phyloP scores from a whole-genome alignment of 805 yeast genomes.

The Komagataella pseudopastoris region DNA sequence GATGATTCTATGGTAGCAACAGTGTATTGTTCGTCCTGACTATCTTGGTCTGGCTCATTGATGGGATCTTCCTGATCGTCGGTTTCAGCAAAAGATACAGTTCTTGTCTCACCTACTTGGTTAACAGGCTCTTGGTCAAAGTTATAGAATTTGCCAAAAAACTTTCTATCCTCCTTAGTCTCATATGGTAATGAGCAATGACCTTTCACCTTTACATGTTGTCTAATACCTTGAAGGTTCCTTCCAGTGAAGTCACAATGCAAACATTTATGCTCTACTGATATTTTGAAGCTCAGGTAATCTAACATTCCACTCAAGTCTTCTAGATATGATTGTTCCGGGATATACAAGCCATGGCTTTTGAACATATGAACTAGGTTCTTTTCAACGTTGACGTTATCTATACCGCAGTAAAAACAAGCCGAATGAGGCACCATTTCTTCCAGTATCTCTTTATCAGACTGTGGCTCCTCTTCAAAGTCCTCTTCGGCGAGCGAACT shows the following conservation, averaged over 20 bases:
- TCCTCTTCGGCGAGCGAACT: slow-evolving; percentile 3
- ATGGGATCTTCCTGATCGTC: slow-evolving; percentile 8
- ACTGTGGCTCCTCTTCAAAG: slow-evolving; percentile 6
- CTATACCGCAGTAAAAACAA: slow-evolving; percentile 36
- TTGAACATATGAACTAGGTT: slow-evolving; percentile 26
- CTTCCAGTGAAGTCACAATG: slow-evolving; percentile 30
- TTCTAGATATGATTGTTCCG: slow-evolving; percentile 23
- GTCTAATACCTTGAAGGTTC: slow-evolving; percentile 26
- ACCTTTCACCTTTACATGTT: slow-evolving; percentile 28
- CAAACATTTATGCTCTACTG: slow-evolving; percentile 27
- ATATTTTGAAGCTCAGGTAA: slow-evolving; percentile 20
- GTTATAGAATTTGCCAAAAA: slow-evolving; percentile 24
- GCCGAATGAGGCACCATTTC: slow-evolving; percentile 22
- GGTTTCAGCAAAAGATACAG: slow-evolving; percentile 8
- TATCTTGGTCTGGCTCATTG: slow-evolving; percentile 6
- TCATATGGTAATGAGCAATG: slow-evolving; percentile 34
- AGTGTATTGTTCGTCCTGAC: not conserved
- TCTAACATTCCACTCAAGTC: slow-evolving; percentile 25
- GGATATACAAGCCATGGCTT: slow-evolving; percentile 31
- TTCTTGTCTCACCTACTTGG: not conserved
- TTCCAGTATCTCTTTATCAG: slow-evolving; percentile 12
- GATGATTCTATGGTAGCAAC: not conserved
- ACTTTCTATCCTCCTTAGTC: slow-evolving; percentile 21
- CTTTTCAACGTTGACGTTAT: slow-evolving; percentile 18
- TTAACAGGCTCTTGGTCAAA: slow-evolving; percentile 8